Conservation (phyloP, 2,329 filamentous ascomycete genomes). For the Colletotrichum limetticola region DNA sequence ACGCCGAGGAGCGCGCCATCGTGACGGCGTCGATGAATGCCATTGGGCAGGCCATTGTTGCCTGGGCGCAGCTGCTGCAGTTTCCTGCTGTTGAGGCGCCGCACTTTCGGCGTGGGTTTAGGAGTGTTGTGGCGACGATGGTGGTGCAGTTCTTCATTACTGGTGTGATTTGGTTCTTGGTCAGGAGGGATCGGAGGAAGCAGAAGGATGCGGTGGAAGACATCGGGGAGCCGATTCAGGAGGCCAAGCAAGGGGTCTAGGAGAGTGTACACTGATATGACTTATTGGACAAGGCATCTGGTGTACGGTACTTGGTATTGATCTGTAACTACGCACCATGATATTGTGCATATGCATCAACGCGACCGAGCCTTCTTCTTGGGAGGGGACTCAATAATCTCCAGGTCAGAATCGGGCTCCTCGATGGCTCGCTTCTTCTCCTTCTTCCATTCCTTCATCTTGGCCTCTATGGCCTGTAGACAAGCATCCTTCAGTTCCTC, state of each 20-base stretch:
- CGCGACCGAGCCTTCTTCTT: background rate
- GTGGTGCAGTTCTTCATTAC: constrained; percentile 44
- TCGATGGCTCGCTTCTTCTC: background rate
- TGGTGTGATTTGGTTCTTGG: constrained; percentile 18
- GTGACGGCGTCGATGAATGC: constrained; percentile 56
- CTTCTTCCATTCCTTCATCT: background rate
- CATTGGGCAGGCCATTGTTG: constrained; percentile 53
- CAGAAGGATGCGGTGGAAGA: background rate
- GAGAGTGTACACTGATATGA: too few relatives aligned
- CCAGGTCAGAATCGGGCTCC: background rate
- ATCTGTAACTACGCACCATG: background rate
- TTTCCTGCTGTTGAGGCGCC: constrained; percentile 49
- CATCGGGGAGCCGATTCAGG: background rate
- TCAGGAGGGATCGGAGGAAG: constrained; percentile 12
- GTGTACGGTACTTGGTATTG: background rate
- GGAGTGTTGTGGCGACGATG: constrained; percentile 45
- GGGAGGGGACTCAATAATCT: background rate
- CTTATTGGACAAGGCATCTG: background rate
- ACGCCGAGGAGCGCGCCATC: constrained; percentile 53
- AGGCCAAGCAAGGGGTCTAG: background rate
- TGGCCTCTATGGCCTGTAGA: background rate
- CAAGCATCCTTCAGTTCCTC: background rate
- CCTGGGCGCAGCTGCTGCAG: constrained; percentile 51
- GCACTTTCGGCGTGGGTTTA: constrained; percentile 44
- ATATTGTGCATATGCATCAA: background rate